Evolutionary conservation across 2,329 filamentous ascomycete species (phyloP).

Genomic region (Penicillium rolfsii): DNA sequence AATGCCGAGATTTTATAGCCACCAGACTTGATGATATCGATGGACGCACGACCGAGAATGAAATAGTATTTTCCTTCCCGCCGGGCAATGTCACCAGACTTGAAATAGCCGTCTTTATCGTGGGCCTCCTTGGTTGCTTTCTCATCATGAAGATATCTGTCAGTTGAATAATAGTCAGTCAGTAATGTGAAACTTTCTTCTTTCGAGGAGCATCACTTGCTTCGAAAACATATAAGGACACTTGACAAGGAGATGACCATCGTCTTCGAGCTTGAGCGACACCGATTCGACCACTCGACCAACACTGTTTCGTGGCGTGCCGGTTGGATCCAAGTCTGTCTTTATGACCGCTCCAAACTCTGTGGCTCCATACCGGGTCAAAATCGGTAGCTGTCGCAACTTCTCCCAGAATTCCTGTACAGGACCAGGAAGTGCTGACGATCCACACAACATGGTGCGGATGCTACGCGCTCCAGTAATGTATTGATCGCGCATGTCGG

Average conservation of each 20-base stretch:
- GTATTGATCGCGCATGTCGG: slow-evolving; percentile 40
- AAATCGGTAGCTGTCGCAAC: slow-evolving; percentile 37
- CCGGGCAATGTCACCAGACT: slow-evolving; percentile 48
- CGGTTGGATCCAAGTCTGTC: slow-evolving; percentile 38
- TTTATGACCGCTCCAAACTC: slow-evolving; percentile 52
- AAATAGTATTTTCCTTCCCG: slow-evolving; percentile 50
- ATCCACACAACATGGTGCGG: slow-evolving; percentile 40
- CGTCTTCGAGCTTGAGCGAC: slow-evolving; percentile 50
- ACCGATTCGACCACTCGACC: slow-evolving; percentile 45
- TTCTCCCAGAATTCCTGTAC: slow-evolving; percentile 55
- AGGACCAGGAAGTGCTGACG: slow-evolving; percentile 54
- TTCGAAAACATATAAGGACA: slow-evolving; percentile 45
- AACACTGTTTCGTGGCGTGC: slow-evolving; percentile 29
- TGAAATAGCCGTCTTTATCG: slow-evolving; percentile 51
- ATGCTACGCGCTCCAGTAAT: slow-evolving; percentile 40
- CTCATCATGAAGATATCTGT: slow-evolving; percentile 42
- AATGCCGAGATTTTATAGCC: slow-evolving; percentile 60
- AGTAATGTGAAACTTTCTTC: not conserved
- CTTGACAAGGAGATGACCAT: slow-evolving; percentile 53
- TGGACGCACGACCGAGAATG: slow-evolving; percentile 57
- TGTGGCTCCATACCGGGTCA: slow-evolving; percentile 51
- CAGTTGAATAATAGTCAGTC: not conserved
- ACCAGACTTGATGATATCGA: slow-evolving; percentile 60
- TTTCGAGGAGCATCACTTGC: slow-evolving; percentile 27
- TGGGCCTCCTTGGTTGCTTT: slow-evolving; percentile 50